Conservation (phyloP, 345 rosid genomes). For the Salix udensis region DNA sequence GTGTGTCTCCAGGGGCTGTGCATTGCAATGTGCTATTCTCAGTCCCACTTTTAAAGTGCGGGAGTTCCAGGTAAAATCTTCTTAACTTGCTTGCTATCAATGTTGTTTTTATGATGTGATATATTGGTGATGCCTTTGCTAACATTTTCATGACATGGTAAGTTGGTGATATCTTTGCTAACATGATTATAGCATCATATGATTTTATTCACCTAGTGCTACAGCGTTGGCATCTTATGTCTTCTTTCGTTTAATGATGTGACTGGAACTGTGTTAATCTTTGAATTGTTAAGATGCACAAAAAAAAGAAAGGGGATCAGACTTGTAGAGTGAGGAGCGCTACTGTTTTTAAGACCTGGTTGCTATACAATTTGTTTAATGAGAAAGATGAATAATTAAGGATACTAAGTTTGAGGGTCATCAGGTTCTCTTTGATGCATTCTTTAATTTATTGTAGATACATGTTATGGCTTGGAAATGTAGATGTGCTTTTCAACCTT, state of each 20-base stretch:
- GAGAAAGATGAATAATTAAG: neutral
- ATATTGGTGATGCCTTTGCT: too few species aligned
- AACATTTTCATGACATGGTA: neutral
- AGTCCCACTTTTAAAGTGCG: slow-evolving; percentile 97
- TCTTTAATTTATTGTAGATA: neutral
- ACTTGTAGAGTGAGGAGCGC: neutral
- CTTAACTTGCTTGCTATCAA: neutral
- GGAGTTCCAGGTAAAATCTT: slow-evolving; percentile 73
- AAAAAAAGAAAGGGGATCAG: neutral
- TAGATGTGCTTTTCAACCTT: neutral
- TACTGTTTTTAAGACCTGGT: neutral
- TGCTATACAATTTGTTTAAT: neutral
- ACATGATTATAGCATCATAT: neutral
- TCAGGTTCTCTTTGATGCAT: neutral
- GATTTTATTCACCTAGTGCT: neutral
- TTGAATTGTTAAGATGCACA: neutral
- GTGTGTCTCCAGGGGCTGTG: slow-evolving; percentile 87
- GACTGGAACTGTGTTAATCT: neutral
- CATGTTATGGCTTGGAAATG: neutral
- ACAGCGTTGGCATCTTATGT: neutral
- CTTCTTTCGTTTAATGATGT: neutral
- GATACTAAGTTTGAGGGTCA: too few species aligned
- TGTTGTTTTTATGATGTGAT: neutral
- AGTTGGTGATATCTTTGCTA: too few species aligned
- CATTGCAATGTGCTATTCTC: slow-evolving; percentile 92